Percentiles rank a stretch among this genome's conserved stretches.
Evolutionary conservation across 73 alveolate species (phyloP).

Genomic region (Tetrahymena elliotti): DNA sequence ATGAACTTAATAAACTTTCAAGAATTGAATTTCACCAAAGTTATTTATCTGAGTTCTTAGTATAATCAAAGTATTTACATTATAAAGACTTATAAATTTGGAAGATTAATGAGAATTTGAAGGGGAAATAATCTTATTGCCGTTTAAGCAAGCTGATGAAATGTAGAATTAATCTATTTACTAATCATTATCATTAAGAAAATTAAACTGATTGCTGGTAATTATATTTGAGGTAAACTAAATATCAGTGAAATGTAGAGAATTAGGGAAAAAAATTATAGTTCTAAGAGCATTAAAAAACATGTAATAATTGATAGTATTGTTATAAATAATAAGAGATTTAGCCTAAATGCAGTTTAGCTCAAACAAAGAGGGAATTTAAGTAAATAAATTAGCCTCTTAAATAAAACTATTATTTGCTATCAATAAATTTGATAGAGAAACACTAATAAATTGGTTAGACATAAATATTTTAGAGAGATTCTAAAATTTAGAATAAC

Average conservation of each 20-base stretch:
- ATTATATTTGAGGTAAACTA: not conserved
- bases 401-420: too few species aligned
- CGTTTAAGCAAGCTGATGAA: not conserved
- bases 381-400: not conserved
- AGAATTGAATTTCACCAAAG: not conserved
- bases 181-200: not conserved
- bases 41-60: too few species aligned
- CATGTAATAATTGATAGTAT: not conserved
- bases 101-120: not conserved
- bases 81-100: not conserved
- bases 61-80: not conserved
- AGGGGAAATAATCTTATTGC: not conserved
- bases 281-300: not conserved
- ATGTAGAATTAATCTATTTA: not conserved
- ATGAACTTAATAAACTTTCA: not conserved
- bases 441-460: not conserved
- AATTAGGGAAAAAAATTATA: not conserved
- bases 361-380: not conserved
- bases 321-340: not conserved
- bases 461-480: not conserved
- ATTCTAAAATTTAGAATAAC: not conserved
- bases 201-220: not conserved
- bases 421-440: not conserved
- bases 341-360: not conserved
- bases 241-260: not conserved